Evolutionary conservation across 164 flowering plant genomes (phyloP).

Genomic region (Vitis rotundifolia): DNA sequence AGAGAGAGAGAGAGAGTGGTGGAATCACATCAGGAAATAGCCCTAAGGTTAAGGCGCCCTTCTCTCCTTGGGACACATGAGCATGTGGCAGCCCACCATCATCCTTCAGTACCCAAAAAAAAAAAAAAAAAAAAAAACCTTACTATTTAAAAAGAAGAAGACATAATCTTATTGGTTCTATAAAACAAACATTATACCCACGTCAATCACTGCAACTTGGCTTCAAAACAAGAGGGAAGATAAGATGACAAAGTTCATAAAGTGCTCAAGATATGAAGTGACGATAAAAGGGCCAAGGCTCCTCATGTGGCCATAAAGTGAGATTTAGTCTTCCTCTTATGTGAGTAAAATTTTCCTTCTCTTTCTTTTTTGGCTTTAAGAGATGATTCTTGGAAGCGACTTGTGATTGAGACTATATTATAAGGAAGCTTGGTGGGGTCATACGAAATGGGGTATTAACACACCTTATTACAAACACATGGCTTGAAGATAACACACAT

Average conservation of each 20-base stretch:
- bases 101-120: background rate
- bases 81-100: conserved; percentile 24
- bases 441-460: conserved; percentile 15
- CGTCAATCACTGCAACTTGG: conserved; percentile 22
- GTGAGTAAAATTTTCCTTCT: too few species aligned
- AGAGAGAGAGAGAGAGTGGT: background rate
- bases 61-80: conserved; percentile 30
- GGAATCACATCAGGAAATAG: background rate
- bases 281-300: background rate
- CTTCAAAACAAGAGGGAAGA: conserved; percentile 3
- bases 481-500: conserved; percentile 21
- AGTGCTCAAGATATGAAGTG: background rate
- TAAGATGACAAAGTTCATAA: background rate
- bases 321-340: background rate
- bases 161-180: conserved; percentile 3
- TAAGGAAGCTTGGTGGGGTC: conserved; percentile 17
- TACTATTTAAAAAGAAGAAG: background rate
- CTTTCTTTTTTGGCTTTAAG: too few species aligned
- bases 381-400: conserved; percentile 17
- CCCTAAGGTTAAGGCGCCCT: conserved; percentile 24
- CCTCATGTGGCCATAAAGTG: background rate
- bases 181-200: conserved; percentile 20
- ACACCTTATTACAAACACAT: conserved; percentile 23
- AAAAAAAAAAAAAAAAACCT: conserved; percentile 1
- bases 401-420: conserved; percentile 30